A percentile compares a stretch with the other conserved stretches of the same genome.
Evolutionary conservation across 352 stramenopile species (phyloP).

Genomic region (Phytophthora fragariaefolia): DNA sequence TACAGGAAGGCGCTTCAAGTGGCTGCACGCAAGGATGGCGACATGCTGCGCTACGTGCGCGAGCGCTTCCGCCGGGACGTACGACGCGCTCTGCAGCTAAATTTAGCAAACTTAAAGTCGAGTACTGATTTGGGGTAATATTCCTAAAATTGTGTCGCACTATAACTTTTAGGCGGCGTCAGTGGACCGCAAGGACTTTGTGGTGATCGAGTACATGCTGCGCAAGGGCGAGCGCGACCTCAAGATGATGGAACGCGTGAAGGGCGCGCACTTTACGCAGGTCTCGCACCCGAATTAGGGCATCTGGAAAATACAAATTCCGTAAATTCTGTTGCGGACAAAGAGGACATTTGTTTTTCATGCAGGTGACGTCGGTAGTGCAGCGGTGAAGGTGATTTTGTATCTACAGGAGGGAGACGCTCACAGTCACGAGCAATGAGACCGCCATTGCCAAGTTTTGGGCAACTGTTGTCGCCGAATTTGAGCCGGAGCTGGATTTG

Average conservation of each 20-base stretch:
- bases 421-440: slow-evolving; percentile 8
- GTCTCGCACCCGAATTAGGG: slow-evolving; percentile 36
- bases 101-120: not conserved
- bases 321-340: not conserved
- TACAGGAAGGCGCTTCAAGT: slow-evolving; percentile 70
- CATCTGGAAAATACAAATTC: not conserved
- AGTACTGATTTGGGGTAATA: not conserved
- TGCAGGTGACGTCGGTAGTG: not conserved
- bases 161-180: slow-evolving; percentile 47
- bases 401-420: not conserved
- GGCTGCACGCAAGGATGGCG: slow-evolving; percentile 64
- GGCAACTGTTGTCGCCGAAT: not conserved
- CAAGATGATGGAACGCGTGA: slow-evolving; percentile 80
- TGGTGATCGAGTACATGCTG: slow-evolving; percentile 85
- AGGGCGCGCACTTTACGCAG: slow-evolving; percentile 59
- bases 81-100: slow-evolving; percentile 9
- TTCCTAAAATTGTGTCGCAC: slow-evolving; percentile 1
- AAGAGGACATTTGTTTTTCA: not conserved
- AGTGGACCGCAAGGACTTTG: slow-evolving; percentile 78
- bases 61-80: slow-evolving; percentile 83
- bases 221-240: slow-evolving; percentile 86
- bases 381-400: not conserved
- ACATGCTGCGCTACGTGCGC: slow-evolving; percentile 61
- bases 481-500: slow-evolving; percentile 13
- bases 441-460: not conserved